Base-by-base conservation (phyloP, 257 asterid species). In the Salvia rosmarinus region DNA sequence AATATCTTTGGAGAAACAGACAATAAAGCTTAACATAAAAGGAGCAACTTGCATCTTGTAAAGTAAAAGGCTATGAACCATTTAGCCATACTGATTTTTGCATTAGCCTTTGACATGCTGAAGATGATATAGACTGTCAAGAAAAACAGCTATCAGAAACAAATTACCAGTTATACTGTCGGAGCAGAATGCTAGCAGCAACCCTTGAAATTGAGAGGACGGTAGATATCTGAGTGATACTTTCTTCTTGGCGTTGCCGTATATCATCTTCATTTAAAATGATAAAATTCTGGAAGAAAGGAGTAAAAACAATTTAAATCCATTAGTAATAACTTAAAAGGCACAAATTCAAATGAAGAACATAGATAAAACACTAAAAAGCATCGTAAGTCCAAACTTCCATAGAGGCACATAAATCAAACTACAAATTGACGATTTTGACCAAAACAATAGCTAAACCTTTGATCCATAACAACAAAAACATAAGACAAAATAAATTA, bases 151-250 rank as follows among this genome's bases (percentile, higher is more conserved):
- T 46, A 67, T 57, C 57, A 70, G 64, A 62, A 70, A 21, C 55
- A 63, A 79, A 54, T 76, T 86, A 92, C 98, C 98, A 92, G 79
- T 87, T 89, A 81, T 90, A 90, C 79, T 85, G 96, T 51, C 93
- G 97, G 51, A 93, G 97, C 77, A 93, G 79, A 79, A 93, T 87
- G 72, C 95, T 86, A 67, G 98, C 97, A 75, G 84, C 97, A 55
- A 73, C 88, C 83, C 84, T 82, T 67, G 98, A 82, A 77, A 93
- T 89, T 50, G 98, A 93, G 72, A 93, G 97, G 76, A 93, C 95
- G 6, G 81, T 65, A 23, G 96, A 84, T 76, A 93, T 73, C 78
- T 90, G 89, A 14, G 88, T 79, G 54, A 93, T 86, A 76, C 75
- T 75, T 76, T 89, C 97, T 75, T 87, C 96, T 86, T 93, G 98